Evolutionary conservation across 208 protist genomes (phyloP), one percentile per base, ranked within the genome.

Genomic region (Naegleria gruberi): DNA sequence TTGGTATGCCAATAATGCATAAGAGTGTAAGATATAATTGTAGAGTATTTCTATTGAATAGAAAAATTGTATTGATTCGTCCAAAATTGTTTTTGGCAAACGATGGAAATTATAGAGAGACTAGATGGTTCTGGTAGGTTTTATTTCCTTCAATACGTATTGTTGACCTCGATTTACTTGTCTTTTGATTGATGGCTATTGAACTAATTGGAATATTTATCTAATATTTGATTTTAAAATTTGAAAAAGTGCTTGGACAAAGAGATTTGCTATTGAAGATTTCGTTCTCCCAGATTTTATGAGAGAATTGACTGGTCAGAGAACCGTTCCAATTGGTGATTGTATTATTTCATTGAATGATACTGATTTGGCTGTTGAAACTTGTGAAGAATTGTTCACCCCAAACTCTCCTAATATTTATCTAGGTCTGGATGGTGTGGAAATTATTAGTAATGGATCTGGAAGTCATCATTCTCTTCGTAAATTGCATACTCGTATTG

Each of bases 51-150:
- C 34, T 94, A 17, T 89, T 93, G 26, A 93, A 97, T 91, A 41
- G 91, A 19, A 81, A 91, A 26, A 91, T 97, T 26, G 44, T 97
- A 10, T 55, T 96, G 1, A 96, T 97, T 34, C 93, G 94, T 77
- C 65, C 65, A 77, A 77, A 77, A 77, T 77, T 77, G 8, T 77
- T 77, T 37, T n/a, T 77, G 34, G 65, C 65, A 1, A 57, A 90
- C 26, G 95, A 97, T 81, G 95, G 95, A 85, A 96, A 97, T 90
- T 97, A 97, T 91, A 90, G 95, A 57, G 95, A 97, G 90, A 88
- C 43, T 37, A 91, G 95, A 42, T 97, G 93, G 92, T 96, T 96
- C 87, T 93, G 51, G 51, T 65, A 65, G 12, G 51, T 65, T 65
- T 5, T 55, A 19, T 55, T 55, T n/a, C n/a, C n/a, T n/a, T n/a